Base-by-base conservation (phyloP, 1,284 basidiomycete species). In the Ganoderma sinense region DNA sequence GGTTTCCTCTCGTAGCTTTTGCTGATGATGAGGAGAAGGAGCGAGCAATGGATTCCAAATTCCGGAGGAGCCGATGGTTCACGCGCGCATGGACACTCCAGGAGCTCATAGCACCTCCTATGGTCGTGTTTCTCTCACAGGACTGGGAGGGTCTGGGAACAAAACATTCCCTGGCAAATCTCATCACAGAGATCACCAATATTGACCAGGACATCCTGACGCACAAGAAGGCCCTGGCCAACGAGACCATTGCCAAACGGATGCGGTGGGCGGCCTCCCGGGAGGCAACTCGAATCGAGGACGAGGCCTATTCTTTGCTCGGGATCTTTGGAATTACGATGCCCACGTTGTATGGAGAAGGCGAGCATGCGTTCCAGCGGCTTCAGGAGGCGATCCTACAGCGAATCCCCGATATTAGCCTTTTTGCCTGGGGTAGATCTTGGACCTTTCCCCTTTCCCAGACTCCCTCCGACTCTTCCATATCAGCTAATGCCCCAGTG, bases 301-400 rank as follows among this genome's bases (percentile, higher is more conserved):
- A 65, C 14, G 40, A 51, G 31, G 64, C 56, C 18, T 65, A 65
- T 14, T 65, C 26, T 26, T 39, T 65, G 29, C 40, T 65, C 29
- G 64, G 64, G 3, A n/a, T 65, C 26, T 65, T 65, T 16, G 55
- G 31, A 6, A 45, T 65, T 20, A 65, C 56, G 23, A 65, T 65
- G 64, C 41, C 40, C 3, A 65, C 55, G 2, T 16, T 65, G 20
- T 65, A 65, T n/a, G 64, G 64, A 11, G 64, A 65, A 31, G 64
- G 64, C 18, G 6, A 29, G 39, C 18, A 60, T 0, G 64, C 64
- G 20, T 65, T 65, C 41, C 23, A 31, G 5, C n/a, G 64, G 18
- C 39, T 65, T 2, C 64, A 65, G 40, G 53, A 65, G 55, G 64
- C 60, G 56, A 65, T 65, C 31, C 41, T 60, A 11, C 51, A 23